Conservation (phyloP, 331 rosid genomes). For the Quercus tomentella region DNA sequence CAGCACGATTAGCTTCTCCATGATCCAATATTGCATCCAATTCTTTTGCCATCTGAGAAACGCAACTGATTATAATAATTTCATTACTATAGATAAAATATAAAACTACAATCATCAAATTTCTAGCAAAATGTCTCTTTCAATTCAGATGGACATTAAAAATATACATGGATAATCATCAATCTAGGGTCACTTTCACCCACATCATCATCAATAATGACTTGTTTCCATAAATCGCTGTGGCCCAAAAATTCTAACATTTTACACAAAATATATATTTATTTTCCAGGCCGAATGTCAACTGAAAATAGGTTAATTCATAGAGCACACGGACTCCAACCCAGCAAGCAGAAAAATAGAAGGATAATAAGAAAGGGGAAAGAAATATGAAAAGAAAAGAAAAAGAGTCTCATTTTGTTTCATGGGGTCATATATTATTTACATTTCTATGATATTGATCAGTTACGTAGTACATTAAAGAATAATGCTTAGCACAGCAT, state of each 20-base stretch:
- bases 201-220: neutral
- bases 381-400: neutral
- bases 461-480: neutral
- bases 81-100: neutral
- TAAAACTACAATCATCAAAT: neutral
- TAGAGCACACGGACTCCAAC: neutral
- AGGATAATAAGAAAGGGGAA: no score
- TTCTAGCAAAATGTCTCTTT: neutral
- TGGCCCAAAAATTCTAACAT: neutral
- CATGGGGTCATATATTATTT: neutral
- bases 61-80: neutral
- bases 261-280: no score
- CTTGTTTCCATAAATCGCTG: neutral
- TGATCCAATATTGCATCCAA: slow-evolving; percentile 87
- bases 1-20: slow-evolving; percentile 63
- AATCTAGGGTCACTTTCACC: neutral
- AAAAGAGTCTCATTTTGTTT: no score
- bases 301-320: neutral
- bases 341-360: neutral
- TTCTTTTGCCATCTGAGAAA: slow-evolving; percentile 86
- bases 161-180: neutral
- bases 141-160: neutral
- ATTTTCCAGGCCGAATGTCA: neutral
- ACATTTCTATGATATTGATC: neutral
- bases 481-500: neutral